Evolutionary conservation across 345 rosid genomes (phyloP), one percentile per base, ranked within the genome.

Genomic region (Aegle marmelos): DNA sequence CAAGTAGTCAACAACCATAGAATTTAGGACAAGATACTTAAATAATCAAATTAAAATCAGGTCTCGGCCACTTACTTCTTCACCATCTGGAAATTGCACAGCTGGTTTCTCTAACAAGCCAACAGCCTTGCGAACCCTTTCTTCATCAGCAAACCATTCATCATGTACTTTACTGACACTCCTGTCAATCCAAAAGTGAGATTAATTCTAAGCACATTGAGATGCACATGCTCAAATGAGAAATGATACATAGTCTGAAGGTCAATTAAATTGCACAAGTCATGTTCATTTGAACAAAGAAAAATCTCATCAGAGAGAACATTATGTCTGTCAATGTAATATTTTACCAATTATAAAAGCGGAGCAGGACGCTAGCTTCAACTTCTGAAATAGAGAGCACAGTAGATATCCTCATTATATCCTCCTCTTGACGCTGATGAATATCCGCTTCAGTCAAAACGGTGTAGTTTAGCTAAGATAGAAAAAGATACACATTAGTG

Each of bases 121-220:
- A 82, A 93, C 94, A 78, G 91, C 79, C 65, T 80, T 79, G 70
- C 97, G 90, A 64, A 91, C 96, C 50, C 78, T 88, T 67, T 87
- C 93, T 75, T 93, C 98, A 62, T 91, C 89, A 22, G 94, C 94
- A 91, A 93, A 93, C 98, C 98, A 93, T 85, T 90, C 98, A 82
- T 93, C 98, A 82, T 89, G 89, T 71, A 91, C 94, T 76, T 88
- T 91, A 83, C 94, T 81, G 31, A 93, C 87, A 79, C 89, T 91
- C 98, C 98, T 93, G 86, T 16, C 60, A 72, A 6, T 33, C 62
- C 41, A 72, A 68, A 68, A 61, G 68, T 68, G 53, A 31, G 24
- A 72, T 50, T 59, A 17, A 61, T 75, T 77, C 39, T 24, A 22
- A 64, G 33, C 33, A 72, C 45, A 70, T 73, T 25, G 39, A 66